Evolutionary conservation across 2,329 filamentous ascomycete species (phyloP), one percentile per base, ranked within the genome.

Genomic region (Alternaria angustiovoidea): DNA sequence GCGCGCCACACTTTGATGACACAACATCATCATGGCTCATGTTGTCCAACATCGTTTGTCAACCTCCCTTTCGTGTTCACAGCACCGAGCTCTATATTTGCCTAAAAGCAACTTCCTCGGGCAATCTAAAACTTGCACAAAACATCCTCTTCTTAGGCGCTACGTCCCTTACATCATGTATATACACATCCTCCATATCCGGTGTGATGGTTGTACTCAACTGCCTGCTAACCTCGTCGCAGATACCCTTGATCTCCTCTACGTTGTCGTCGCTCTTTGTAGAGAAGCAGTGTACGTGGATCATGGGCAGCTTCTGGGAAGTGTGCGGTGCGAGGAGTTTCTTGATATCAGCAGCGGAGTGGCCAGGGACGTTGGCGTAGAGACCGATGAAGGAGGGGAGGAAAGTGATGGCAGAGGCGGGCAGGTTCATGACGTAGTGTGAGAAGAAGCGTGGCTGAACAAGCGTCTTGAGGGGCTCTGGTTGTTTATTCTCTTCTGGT

Each of bases 401-500:
- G 76, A 99, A 99, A 59, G 91, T 89, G 61, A 95, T 89, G 1
- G 95, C 94, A 1, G 89, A 91, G 1, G 94, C 95, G 0, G 95
- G 95, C 16, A 99, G 89, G 80, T 99, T 99, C 92, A 99, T 97
- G 67, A 98, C 91, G 77, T 94, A 99, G 81, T 98, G 95, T n/a
- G 89, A 86, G 75, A 98, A 92, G 38, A 89, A 89, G 2, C 85
- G 85, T 2, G 94, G 94, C 46, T 93, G 83, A 11, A 69, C 55
- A 18, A 83, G 59, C 0, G 73, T 80, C 59, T 79, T 76, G 34
- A 80, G 54, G 46, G 80, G 72, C 26, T 70, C 62, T 12, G 76
- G 75, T 5, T 68, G 62, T 28, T 59, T 42, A n/a, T 58, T 55
- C 6, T 61, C 55, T 1, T 68, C 61, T 4, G 72, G 67, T 7